These are phyloP conservation scores for Phaffia tasmanica DNA, from an alignment of 768 basidiomycete species.

Conservation along the genomic window DNA sequence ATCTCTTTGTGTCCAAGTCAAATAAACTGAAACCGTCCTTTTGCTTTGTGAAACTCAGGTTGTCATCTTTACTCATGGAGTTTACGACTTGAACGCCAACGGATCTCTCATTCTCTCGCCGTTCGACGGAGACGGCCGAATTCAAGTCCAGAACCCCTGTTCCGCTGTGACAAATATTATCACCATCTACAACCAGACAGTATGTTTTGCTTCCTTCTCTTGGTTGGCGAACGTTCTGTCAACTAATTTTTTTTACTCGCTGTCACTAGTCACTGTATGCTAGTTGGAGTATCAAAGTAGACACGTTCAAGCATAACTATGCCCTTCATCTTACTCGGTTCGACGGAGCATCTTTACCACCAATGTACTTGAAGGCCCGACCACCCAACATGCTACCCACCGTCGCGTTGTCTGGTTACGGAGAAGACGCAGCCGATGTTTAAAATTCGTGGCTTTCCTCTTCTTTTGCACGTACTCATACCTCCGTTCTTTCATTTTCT, in stretches of 20 bases:
- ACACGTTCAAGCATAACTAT: conserved; percentile 41
- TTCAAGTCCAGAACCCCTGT: conserved; percentile 91
- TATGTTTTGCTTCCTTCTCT: conserved; percentile 35
- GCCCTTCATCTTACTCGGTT: conserved; percentile 68
- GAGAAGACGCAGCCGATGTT: too few relatives aligned
- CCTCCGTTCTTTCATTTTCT: too few relatives aligned
- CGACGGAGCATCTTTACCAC: conserved; percentile 62
- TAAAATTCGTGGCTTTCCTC: too few relatives aligned
- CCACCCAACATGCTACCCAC: conserved; percentile 83
- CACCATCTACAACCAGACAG: conserved; percentile 66
- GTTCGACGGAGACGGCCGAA: conserved; percentile 70
- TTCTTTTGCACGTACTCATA: too few relatives aligned
- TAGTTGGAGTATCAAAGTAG: conserved; percentile 63
- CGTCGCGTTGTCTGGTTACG: conserved; percentile 45
- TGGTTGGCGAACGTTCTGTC: too few relatives aligned
- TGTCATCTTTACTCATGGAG: conserved; percentile 81
- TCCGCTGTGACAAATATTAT: conserved; percentile 78
- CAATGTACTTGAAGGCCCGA: conserved; percentile 40
- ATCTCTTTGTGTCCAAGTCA: too few relatives aligned
- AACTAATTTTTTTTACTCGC: too few relatives aligned
- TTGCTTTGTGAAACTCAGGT: conserved; percentile 51
- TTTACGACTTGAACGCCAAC: conserved; percentile 54
- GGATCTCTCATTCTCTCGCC: conserved; percentile 69
- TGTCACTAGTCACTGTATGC: conserved; percentile 33
- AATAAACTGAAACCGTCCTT: too few relatives aligned